Evolutionary conservation across 257 asterid species (phyloP), one percentile per base, ranked within the genome.

Genomic region (Solanum megistacrolobum): DNA sequence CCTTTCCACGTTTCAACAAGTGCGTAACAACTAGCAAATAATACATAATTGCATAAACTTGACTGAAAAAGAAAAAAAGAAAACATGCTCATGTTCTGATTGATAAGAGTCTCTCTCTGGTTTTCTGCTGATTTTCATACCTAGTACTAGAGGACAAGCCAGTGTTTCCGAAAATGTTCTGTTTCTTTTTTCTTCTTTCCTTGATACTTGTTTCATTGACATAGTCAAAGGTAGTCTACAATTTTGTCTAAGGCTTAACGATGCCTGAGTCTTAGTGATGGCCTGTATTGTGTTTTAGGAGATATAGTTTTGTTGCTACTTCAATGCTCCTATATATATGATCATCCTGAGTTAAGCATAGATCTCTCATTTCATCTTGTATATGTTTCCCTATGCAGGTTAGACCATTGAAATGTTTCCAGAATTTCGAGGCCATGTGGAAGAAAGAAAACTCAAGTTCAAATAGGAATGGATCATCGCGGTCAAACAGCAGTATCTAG

Each of bases 331-430:
- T 18, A 5, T 62, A 62, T 62, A 62, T n/a, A n/a, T 29, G 25
- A 46, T 46, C n/a, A 81, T 14, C 16, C 39, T 48, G 43, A 82
- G 86, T 20, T 29, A 9, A 82, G 69, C 21, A 48, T 29, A 48
- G 43, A 16, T 48, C 69, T 27, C 27, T 46, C 39, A 29, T 48
- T 82, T 82, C 86, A 38, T 43, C 34, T 69, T 83, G 74, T 32
- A 46, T 65, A 3, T 79, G 83, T 12, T 46, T 27, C 60, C 43
- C n/a, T 88, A 31, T 89, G 34, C 96, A 96, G 98, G 96, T 93
- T 81, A 92, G 94, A 88, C 96, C 98, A 88, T 86, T 96, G 92
- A 92, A 92, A 89, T 96, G 98, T 92, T 96, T 96, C 85, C 95
- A 93, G 60, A 92, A 87, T 87, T 72, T 91, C 39, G 98, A 93